Evolutionary conservation across 2,329 filamentous ascomycete genomes (phyloP).

Genomic region (Fusarium tricinctum): DNA sequence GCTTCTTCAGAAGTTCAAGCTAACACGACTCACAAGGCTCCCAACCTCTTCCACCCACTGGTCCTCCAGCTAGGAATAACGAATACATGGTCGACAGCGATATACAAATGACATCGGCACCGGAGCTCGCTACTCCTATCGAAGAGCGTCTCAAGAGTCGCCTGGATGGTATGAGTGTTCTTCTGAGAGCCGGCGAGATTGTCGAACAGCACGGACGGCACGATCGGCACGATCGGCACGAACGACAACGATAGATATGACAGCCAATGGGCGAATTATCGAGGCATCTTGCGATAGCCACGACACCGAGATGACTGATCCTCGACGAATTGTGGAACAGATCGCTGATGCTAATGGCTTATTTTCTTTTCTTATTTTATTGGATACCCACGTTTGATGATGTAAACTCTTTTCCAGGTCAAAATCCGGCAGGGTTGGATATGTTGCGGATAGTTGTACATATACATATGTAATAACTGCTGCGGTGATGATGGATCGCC

Average conservation of each 20-base stretch:
- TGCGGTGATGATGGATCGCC: slow-evolving; percentile 17
- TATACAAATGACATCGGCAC: slow-evolving; percentile 51
- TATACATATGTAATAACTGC: slow-evolving; percentile 25
- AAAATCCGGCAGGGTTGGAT: slow-evolving; percentile 10
- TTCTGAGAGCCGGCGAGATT: slow-evolving; percentile 71
- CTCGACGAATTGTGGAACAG: background rate
- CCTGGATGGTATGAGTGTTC: slow-evolving; percentile 71
- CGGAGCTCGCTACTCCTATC: slow-evolving; percentile 41
- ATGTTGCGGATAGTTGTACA: slow-evolving; percentile 2
- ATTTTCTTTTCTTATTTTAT: slow-evolving; percentile 33
- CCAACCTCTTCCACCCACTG: slow-evolving; percentile 52
- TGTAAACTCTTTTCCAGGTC: slow-evolving; percentile 24
- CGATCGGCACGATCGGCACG: slow-evolving; percentile 40
- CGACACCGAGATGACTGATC: background rate
- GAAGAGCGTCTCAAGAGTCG: slow-evolving; percentile 41
- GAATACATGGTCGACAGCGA: slow-evolving; percentile 51
- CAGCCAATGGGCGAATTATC: background rate
- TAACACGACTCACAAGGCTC: slow-evolving; percentile 54
- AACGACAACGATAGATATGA: slow-evolving; percentile 28
- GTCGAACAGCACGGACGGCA: slow-evolving; percentile 61
- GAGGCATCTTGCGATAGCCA: background rate
- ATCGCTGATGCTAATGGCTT: background rate
- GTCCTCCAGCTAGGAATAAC: slow-evolving; percentile 51
- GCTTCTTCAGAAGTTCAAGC: slow-evolving; percentile 43
- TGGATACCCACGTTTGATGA: slow-evolving; percentile 43